These are phyloP conservation scores for Cynara cardunculus DNA, from an alignment of 129 eudicot genomes.

Conservation along the genomic window DNA sequence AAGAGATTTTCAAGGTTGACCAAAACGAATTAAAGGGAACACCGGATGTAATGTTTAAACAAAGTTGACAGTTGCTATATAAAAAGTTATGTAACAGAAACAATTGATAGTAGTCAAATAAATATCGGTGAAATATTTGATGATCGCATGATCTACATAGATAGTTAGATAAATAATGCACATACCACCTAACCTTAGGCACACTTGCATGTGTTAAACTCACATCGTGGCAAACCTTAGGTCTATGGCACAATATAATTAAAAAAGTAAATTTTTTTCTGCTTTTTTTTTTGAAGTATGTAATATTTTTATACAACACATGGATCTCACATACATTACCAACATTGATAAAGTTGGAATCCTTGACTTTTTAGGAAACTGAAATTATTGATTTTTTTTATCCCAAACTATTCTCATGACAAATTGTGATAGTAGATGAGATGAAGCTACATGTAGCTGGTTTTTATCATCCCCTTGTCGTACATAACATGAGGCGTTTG, in stretches of 20 bases:
- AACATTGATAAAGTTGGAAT: not conserved
- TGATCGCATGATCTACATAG: not conserved
- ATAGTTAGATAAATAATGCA: not conserved
- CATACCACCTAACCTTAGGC: conserved; percentile 7
- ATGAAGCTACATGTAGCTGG: too few species aligned
- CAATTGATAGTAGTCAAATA: not conserved
- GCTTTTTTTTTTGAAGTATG: not conserved
- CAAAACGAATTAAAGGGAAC: not conserved
- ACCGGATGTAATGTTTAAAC: not conserved
- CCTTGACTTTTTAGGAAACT: too few species aligned
- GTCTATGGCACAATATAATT: not conserved
- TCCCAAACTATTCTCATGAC: not conserved
- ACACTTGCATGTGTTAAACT: not conserved
- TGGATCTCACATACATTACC: not conserved
- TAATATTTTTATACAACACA: not conserved
- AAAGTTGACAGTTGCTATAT: not conserved
- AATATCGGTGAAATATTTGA: not conserved
- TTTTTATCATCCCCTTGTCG: not conserved
- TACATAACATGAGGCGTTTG: not conserved
- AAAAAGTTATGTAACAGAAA: not conserved
- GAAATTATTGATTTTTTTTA: too few species aligned
- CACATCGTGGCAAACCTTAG: not conserved
- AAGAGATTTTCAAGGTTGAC: not conserved
- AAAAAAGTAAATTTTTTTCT: too few species aligned
- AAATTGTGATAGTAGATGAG: not conserved